These are phyloP conservation scores for Scorias spongiosa DNA, from an alignment of 2,329 filamentous ascomycete genomes.

Conservation along the genomic window DNA sequence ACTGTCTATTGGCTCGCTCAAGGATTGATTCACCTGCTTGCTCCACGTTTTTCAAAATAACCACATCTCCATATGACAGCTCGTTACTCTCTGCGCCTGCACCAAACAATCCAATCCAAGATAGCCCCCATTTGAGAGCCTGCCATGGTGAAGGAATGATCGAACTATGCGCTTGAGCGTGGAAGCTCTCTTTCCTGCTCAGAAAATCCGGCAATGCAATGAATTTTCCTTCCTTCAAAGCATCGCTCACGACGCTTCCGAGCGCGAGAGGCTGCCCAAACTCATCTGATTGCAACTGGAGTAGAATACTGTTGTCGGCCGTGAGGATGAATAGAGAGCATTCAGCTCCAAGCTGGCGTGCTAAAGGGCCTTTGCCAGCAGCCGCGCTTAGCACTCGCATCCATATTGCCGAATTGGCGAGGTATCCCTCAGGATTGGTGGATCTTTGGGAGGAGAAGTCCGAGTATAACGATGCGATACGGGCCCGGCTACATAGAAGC, in stretches of 20 bases:
- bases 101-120: slow-evolving; percentile 37
- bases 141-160: slow-evolving; percentile 58
- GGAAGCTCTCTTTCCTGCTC: slow-evolving; percentile 51
- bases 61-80: slow-evolving; percentile 47
- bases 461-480: slow-evolving; percentile 74
- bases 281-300: slow-evolving; percentile 54
- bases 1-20: slow-evolving; percentile 15
- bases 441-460: slow-evolving; percentile 63
- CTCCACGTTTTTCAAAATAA: slow-evolving; percentile 50
- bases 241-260: slow-evolving; percentile 63
- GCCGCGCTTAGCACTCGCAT: slow-evolving; percentile 57
- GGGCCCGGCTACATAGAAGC: slow-evolving; percentile 38
- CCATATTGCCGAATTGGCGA: slow-evolving; percentile 69
- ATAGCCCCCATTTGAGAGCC: slow-evolving; percentile 60
- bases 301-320: slow-evolving; percentile 49
- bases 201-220: slow-evolving; percentile 58
- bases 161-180: slow-evolving; percentile 35
- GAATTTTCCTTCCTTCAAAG: slow-evolving; percentile 52
- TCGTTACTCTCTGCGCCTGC: slow-evolving; percentile 31
- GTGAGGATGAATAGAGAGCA: slow-evolving; percentile 37
- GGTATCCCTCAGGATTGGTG: slow-evolving; percentile 73
- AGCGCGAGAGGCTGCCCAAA: slow-evolving; percentile 71
- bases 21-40: slow-evolving; percentile 22
- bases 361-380: slow-evolving; percentile 45
- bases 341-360: slow-evolving; percentile 20